A percentile compares a stretch with the other conserved stretches of the same genome.
Evolutionary conservation across 331 rosid species (phyloP).

Genomic region (Rhamnella rubrinervis): DNA sequence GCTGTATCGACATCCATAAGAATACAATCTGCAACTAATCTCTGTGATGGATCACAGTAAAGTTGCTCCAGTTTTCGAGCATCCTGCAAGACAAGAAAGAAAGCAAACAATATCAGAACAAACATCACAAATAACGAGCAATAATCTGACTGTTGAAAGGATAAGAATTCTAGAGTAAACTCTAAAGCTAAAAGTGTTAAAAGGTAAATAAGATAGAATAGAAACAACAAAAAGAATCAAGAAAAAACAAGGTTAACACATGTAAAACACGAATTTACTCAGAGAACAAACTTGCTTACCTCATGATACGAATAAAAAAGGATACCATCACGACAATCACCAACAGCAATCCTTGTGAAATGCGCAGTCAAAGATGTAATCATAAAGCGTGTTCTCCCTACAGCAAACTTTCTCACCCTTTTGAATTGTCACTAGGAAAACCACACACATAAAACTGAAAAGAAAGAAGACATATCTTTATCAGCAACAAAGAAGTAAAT

Average conservation of each 20-base stretch:
- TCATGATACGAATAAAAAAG: constrained; percentile 75
- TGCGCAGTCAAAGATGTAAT: constrained; percentile 78
- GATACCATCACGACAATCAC: constrained; percentile 95
- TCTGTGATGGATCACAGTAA: constrained; percentile 72
- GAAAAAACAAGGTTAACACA: neutral
- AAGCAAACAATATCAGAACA: constrained; percentile 30
- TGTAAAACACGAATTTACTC: neutral
- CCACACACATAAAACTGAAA: constrained; percentile 90
- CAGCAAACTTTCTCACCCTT: constrained; percentile 65
- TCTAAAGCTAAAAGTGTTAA: neutral
- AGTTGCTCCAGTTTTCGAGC: constrained; percentile 74
- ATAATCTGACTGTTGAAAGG: constrained; percentile 16
- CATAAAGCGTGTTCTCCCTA: constrained; percentile 68
- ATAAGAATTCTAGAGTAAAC: neutral
- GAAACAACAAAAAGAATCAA: neutral
- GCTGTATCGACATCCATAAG: constrained; percentile 80
- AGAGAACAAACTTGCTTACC: constrained; percentile 46
- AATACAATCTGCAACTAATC: constrained; percentile 92
- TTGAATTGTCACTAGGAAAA: constrained; percentile 76
- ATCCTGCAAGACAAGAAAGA: constrained; percentile 54
- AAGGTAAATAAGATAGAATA: neutral
- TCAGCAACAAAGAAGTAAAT: constrained; percentile 14
- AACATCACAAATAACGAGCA: constrained; percentile 14
- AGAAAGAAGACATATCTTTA: constrained; percentile 26
- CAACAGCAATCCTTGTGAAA: constrained; percentile 86